Conservation (phyloP, 805 yeast genomes). For the Nakazawaea ernobii region DNA sequence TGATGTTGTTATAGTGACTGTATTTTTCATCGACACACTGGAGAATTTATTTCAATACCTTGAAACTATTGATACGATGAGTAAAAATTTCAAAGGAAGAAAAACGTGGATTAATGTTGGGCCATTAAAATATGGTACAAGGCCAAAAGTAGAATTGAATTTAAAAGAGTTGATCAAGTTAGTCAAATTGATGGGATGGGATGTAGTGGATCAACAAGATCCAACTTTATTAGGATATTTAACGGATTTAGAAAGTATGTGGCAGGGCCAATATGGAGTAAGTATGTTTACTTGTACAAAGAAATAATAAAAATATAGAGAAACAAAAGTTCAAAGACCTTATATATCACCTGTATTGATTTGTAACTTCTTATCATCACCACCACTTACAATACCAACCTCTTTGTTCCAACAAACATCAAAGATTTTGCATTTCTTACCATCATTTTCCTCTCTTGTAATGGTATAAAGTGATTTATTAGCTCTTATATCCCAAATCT, state of each 20-base stretch:
- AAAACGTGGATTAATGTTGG: conserved; percentile 85
- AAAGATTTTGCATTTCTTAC: conserved; percentile 58
- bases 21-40: conserved; percentile 89
- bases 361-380: conserved; percentile 89
- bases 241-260: conserved; percentile 59
- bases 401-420: conserved; percentile 79
- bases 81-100: conserved; percentile 26
- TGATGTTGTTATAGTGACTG: conserved; percentile 53
- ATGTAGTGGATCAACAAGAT: conserved; percentile 25
- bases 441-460: conserved; percentile 53
- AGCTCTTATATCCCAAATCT: conserved; percentile 94
- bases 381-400: conserved; percentile 87
- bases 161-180: conserved; percentile 60
- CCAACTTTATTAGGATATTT: conserved; percentile 51
- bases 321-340: conserved; percentile 1
- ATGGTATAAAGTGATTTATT: conserved; percentile 77
- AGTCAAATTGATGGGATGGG: conserved; percentile 62
- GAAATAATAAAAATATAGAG: conserved; percentile 16
- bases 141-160: conserved; percentile 69
- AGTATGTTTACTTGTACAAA: conserved; percentile 43
- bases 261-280: conserved; percentile 77
- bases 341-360: conserved; percentile 40
- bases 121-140: conserved; percentile 88
- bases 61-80: conserved; percentile 49
- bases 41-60: conserved; percentile 76